Evolutionary conservation across 1,284 basidiomycete species (phyloP).

Genomic region (Stygiomarasmius scandens): DNA sequence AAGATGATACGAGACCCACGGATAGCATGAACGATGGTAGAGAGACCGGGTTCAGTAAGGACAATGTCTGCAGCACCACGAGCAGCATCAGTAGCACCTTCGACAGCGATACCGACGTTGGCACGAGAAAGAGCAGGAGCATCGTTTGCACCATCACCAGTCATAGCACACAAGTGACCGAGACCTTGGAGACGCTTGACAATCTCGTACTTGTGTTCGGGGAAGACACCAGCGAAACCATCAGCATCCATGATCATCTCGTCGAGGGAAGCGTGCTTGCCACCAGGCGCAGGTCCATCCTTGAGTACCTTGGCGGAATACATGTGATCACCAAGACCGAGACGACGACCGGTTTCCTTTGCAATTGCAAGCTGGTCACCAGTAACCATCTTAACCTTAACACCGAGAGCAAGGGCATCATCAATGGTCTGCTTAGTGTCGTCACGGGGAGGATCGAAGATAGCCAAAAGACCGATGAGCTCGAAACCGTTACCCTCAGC

Average conservation of each 20-base stretch:
- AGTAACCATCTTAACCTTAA: slow-evolving; percentile 99
- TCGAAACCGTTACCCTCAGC: slow-evolving; percentile 95
- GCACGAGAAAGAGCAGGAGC: slow-evolving; percentile 92
- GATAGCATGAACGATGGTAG: slow-evolving; percentile 96
- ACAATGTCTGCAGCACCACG: slow-evolving; percentile 96
- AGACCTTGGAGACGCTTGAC: slow-evolving; percentile 94
- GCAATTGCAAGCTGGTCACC: slow-evolving; percentile 99
- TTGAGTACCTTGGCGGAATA: slow-evolving; percentile 95
- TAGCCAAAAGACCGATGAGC: slow-evolving; percentile 94
- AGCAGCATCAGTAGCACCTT: slow-evolving; percentile 94
- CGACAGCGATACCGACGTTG: slow-evolving; percentile 97
- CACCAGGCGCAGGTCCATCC: slow-evolving; percentile 81
- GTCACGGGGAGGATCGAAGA: slow-evolving; percentile 97
- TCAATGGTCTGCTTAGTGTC: slow-evolving; percentile 99
- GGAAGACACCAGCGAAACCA: slow-evolving; percentile 95
- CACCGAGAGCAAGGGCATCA: slow-evolving; percentile 93
- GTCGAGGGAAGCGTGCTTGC: slow-evolving; percentile 82
- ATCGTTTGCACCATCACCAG: slow-evolving; percentile 97
- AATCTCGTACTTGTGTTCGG: slow-evolving; percentile 88
- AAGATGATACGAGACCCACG: slow-evolving; percentile 95
- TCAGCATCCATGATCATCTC: slow-evolving; percentile 94
- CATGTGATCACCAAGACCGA: slow-evolving; percentile 95
- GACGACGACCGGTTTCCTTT: slow-evolving; percentile 98
- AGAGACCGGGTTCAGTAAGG: slow-evolving; percentile 92
- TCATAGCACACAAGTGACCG: slow-evolving; percentile 88